Conservation (phyloP, 768 basidiomycete species). For the Boletus fagicola region DNA sequence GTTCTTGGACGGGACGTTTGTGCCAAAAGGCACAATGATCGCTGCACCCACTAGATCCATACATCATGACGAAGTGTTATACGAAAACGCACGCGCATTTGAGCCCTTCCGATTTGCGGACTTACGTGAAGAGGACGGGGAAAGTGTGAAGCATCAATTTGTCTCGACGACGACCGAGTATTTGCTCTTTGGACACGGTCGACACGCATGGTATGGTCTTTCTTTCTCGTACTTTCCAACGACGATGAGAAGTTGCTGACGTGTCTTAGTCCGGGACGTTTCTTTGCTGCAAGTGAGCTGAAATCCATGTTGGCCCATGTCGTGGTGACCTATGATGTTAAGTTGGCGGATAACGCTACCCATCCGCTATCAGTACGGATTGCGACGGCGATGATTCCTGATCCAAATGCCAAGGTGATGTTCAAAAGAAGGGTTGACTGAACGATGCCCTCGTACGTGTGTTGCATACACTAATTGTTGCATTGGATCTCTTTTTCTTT, state of each 20-base stretch:
- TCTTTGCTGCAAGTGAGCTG: conserved; percentile 8
- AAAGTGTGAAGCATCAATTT: too few relatives aligned
- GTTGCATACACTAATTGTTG: neutral
- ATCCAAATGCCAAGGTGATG: neutral
- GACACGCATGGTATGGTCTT: too few relatives aligned
- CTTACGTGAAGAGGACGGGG: too few relatives aligned
- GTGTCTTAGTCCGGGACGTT: conserved; percentile 14
- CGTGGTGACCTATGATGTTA: conserved; percentile 7
- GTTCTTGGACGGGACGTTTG: too few relatives aligned
- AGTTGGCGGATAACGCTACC: neutral
- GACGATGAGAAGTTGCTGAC: neutral
- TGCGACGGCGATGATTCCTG: neutral
- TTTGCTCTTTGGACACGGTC: too few relatives aligned
- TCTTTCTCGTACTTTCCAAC: too few relatives aligned
- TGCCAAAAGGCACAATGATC: too few relatives aligned
- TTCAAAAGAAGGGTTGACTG: neutral
- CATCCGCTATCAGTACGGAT: neutral
- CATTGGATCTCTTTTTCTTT: neutral
- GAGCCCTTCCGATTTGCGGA: too few relatives aligned
- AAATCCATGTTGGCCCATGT: conserved; percentile 17
- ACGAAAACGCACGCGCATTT: too few relatives aligned
- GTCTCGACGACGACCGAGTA: too few relatives aligned
- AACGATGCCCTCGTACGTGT: neutral
- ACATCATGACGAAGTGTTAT: too few relatives aligned
- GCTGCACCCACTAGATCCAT: too few relatives aligned